Conservation (phyloP, 371 early-diverging fungal genomes). For the Mucor velutinosus region DNA sequence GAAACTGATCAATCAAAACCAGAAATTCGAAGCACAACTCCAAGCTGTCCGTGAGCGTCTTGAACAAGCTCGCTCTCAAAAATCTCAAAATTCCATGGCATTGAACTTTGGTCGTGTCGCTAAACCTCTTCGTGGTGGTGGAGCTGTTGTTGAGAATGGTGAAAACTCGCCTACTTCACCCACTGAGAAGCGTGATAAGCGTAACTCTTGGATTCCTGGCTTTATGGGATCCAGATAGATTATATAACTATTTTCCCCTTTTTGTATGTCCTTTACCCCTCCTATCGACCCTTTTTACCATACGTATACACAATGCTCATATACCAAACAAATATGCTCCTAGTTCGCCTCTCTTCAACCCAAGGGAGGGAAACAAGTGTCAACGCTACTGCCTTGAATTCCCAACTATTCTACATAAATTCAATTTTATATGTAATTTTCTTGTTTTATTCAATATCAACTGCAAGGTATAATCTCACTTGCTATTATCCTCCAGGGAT, state of each 20-base stretch:
- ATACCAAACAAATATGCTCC: not conserved
- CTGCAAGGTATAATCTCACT: not conserved
- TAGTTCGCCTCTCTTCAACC: not conserved
- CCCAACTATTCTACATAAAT: not conserved
- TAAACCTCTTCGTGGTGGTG: constrained; percentile 92
- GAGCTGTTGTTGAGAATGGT: constrained; percentile 35
- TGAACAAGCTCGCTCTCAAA: constrained; percentile 68
- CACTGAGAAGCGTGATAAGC: constrained; percentile 27
- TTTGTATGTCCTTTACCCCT: constrained; percentile 1
- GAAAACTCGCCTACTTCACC: constrained; percentile 25
- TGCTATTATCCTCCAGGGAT: constrained; percentile 4
- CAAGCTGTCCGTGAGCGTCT: constrained; percentile 74
- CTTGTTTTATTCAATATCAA: not conserved
- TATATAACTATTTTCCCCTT: not conserved
- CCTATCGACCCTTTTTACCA: not conserved
- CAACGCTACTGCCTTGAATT: not conserved
- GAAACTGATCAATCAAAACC: constrained; percentile 77
- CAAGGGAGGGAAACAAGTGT: not conserved
- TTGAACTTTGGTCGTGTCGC: constrained; percentile 85
- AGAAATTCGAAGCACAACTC: constrained; percentile 83
- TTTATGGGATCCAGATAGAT: constrained; percentile 42
- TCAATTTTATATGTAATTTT: not conserved
- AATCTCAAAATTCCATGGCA: constrained; percentile 50
- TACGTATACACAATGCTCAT: constrained; percentile 1
- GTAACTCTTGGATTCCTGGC: constrained; percentile 46